Evolutionary conservation across 1,284 basidiomycete genomes (phyloP).

Genomic region (Leccinum cinnamomeum): DNA sequence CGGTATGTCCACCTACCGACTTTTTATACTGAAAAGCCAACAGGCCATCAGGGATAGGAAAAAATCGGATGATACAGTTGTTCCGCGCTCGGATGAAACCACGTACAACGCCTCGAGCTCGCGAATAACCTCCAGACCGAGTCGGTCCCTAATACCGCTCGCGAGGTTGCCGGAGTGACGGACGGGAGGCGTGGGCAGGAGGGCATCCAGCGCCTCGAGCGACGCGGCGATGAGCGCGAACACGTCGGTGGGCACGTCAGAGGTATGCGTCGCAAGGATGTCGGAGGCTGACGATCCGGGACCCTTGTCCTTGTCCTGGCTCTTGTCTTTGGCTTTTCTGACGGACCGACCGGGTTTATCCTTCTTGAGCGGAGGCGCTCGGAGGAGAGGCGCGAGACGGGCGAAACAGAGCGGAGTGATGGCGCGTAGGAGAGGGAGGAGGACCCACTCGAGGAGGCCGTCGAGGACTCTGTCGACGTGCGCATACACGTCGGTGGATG

Average conservation of each 20-base stretch:
- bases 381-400: constrained; percentile 17
- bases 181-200: too few relatives aligned
- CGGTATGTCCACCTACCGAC: too few relatives aligned
- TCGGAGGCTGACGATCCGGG: background rate
- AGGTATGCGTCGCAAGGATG: background rate
- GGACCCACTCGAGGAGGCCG: constrained; percentile 20
- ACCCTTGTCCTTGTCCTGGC: background rate
- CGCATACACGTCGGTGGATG: too few relatives aligned
- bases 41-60: too few relatives aligned
- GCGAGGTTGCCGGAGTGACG: too few relatives aligned
- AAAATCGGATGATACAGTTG: background rate
- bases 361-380: constrained; percentile 5
- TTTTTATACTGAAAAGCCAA: too few relatives aligned
- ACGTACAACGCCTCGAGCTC: constrained; percentile 27
- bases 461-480: constrained; percentile 22
- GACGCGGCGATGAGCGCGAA: constrained; percentile 26
- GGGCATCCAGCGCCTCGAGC: constrained; percentile 21
- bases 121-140: constrained; percentile 29
- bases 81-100: background rate
- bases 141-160: too few relatives aligned
- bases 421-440: constrained; percentile 24
- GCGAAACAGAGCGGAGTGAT: constrained; percentile 20
- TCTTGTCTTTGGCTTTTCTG: constrained; percentile 9
- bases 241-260: constrained; percentile 8
- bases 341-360: background rate